Conservation (phyloP, 192 early-diverging fungal species). For the Podila epigama region DNA sequence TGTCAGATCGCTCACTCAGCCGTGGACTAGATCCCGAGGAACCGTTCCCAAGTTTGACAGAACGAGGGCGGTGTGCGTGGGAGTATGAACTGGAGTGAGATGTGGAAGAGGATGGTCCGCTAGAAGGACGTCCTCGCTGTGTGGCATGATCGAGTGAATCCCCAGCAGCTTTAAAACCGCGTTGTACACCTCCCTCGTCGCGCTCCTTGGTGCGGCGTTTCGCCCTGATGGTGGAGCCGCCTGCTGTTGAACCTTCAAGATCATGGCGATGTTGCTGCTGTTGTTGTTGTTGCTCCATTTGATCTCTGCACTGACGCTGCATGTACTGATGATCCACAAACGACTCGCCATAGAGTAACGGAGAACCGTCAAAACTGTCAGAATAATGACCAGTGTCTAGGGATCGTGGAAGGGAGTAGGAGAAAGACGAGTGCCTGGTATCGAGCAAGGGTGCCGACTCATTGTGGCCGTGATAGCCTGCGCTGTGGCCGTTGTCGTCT, state of each 20-base stretch:
- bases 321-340: slow-evolving; percentile 44
- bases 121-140: no score
- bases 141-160: no score
- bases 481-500: no score
- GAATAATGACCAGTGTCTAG: slow-evolving; percentile 27
- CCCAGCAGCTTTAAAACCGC: not conserved
- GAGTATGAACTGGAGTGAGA: slow-evolving; percentile 1
- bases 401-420: slow-evolving; percentile 18
- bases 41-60: not conserved
- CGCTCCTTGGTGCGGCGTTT: not conserved
- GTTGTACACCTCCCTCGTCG: not conserved
- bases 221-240: not conserved
- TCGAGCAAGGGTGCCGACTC: slow-evolving; percentile 8
- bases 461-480: not conserved
- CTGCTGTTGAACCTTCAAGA: no score
- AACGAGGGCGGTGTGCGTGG: not conserved
- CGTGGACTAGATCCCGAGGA: slow-evolving; percentile 1
- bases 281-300: slow-evolving; percentile 3
- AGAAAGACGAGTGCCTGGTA: slow-evolving; percentile 21
- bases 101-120: not conserved
- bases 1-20: not conserved
- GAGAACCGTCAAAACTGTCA: slow-evolving; percentile 25
- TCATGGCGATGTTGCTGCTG: not conserved
- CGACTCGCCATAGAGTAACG: slow-evolving; percentile 24
- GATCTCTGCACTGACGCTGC: slow-evolving; percentile 35